Percentiles rank a stretch among this genome's conserved stretches.
Conservation (phyloP, 2,329 filamentous ascomycete genomes). For the Trichoderma lentiforme region DNA sequence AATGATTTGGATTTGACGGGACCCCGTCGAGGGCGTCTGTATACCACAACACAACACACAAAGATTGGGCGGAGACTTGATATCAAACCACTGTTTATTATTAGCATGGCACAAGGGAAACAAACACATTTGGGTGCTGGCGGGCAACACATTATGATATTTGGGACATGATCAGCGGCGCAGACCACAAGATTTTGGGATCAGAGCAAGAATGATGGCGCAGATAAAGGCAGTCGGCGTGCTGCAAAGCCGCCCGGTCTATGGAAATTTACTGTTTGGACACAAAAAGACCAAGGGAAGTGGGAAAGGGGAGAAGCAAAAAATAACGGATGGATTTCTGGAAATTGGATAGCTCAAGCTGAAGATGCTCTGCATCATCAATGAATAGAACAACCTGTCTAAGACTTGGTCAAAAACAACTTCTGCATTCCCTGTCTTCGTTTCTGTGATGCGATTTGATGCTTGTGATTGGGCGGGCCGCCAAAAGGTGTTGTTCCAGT, state of each 20-base stretch:
- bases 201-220: conserved; percentile 20
- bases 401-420: conserved; percentile 10
- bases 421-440: background rate
- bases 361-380: conserved; percentile 2
- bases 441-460: background rate
- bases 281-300: background rate
- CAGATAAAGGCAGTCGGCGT: conserved; percentile 13
- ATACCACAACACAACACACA: conserved; percentile 30
- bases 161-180: conserved; percentile 30
- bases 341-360: conserved; percentile 13
- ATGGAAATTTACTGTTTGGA: conserved; percentile 12
- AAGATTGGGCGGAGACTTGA: conserved; percentile 27
- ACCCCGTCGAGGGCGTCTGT: conserved; percentile 26
- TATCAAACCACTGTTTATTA: conserved; percentile 30
- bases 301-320: background rate
- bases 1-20: conserved; percentile 20
- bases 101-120: conserved; percentile 35
- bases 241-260: conserved; percentile 8
- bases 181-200: conserved; percentile 18
- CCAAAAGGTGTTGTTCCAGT: background rate
- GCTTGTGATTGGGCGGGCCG: background rate
- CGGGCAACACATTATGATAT: conserved; percentile 30
- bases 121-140: conserved; percentile 28
- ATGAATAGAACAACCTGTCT: conserved; percentile 14
- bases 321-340: background rate